Evolutionary conservation across 306 rosid species (phyloP).

Genomic region (Lathyrus oleraceus): DNA sequence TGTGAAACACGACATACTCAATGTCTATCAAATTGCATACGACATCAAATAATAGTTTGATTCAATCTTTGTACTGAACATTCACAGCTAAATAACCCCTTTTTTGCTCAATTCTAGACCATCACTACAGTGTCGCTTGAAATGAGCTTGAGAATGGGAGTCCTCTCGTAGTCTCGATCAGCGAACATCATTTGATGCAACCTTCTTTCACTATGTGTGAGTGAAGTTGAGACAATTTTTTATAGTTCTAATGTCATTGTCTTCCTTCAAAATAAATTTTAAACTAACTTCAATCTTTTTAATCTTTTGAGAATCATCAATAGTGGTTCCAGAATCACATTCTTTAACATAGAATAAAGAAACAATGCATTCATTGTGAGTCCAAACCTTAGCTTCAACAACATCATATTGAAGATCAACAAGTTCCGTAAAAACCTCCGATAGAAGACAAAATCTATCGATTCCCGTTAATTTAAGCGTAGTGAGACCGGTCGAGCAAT

Average conservation of each 20-base stretch:
- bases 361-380: conserved; percentile 92
- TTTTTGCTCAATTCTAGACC: conserved; percentile 78
- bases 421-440: conserved; percentile 86
- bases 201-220: conserved; percentile 77
- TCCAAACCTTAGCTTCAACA: conserved; percentile 92
- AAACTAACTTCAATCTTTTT: conserved; percentile 63
- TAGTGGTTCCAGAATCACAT: conserved; percentile 61
- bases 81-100: conserved; percentile 81
- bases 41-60: no score
- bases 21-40: conserved; percentile 84
- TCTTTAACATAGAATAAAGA: conserved; percentile 69
- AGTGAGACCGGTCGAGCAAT: conserved; percentile 52
- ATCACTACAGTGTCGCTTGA: conserved; percentile 54
- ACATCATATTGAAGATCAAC: conserved; percentile 81
- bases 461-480: conserved; percentile 81
- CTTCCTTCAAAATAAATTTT: conserved; percentile 78
- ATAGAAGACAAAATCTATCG: conserved; percentile 83
- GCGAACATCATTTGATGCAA: conserved; percentile 96
- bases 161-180: conserved; percentile 75
- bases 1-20: conserved; percentile 52
- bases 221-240: conserved; percentile 71
- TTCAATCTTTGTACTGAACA: no score
- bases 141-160: conserved; percentile 52
- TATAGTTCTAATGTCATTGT: conserved; percentile 76
- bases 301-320: conserved; percentile 70